Base-by-base conservation (phyloP, 1,139 yeast species). In the Blastobotrys serpentis region DNA sequence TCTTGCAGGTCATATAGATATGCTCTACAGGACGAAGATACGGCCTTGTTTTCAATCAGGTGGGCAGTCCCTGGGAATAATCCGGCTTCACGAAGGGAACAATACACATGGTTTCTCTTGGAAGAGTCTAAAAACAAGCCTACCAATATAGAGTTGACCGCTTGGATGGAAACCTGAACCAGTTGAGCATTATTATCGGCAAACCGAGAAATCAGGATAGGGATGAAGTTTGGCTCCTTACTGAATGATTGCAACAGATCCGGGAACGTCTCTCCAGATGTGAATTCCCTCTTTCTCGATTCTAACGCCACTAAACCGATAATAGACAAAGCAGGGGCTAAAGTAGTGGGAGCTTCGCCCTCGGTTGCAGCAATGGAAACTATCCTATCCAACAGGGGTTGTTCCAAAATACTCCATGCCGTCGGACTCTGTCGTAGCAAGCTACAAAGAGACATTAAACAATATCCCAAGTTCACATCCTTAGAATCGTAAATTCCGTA, bases 1-100 rank as follows among this genome's bases (percentile, higher is more conserved):
- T 60, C 64, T 49, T 62, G 66, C 26, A 62, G 48, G 48, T 60
- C 64, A 43, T 55, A 56, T 17, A 62, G 56, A 46, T 61, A 60
- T 17, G 61, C 57, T 26, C 60, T 43, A 44, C 64, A 59, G 6
- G 62, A 54, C 3, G 61, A 55, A 5, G 63, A 56, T 19, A 60
- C 52, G 5, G 57, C 54, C 49, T 55, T 54, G 44, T 61, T 57
- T 38, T 62, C 65, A 16, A 59, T 51, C 37, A 62, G 49, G 42
- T 52, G 52, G 4, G 65, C 57, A 2, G 58, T 52, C 42, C 53
- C 52, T 38, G 60, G 45, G 49, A 56, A 56, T 34, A 63, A 47
- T 8, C 61, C 65, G 11, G 64, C 58, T 34, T 55, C 59, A 33
- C 65, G 56, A 29, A 63, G 50, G 19, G 52, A 49, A 39, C 57